A percentile compares a stretch with the other conserved stretches of the same genome.
phyloP scores from a whole-genome alignment of 176 grass and related monocot genomes.

The Poa pratensis region DNA sequence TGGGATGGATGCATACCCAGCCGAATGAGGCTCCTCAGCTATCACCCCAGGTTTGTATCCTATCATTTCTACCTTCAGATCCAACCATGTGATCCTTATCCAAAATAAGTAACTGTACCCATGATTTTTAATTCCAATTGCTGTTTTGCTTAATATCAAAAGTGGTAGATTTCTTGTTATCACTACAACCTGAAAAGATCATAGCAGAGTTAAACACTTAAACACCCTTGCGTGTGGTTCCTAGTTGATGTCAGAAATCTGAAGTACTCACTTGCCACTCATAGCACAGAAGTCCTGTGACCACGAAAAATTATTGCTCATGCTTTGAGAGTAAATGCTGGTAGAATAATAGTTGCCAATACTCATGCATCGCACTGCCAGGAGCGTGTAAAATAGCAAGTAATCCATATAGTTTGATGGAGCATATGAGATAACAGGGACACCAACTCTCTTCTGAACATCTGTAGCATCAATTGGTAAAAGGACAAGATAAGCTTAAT shows the following conservation, averaged over 20 bases:
- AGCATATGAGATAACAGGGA: neutral
- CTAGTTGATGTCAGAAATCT: neutral
- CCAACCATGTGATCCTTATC: neutral
- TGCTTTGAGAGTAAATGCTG: neutral
- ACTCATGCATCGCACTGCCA: neutral
- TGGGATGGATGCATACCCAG: slow-evolving; percentile 99
- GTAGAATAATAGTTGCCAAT: neutral
- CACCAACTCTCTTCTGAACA: neutral
- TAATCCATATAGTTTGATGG: neutral
- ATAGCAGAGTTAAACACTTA: neutral
- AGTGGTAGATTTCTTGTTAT: neutral
- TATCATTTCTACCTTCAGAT: neutral
- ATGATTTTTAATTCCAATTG: neutral
- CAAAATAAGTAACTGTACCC: neutral
- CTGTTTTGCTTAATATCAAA: neutral
- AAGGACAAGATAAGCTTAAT: neutral
- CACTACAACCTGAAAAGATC: neutral
- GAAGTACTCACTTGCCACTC: neutral
- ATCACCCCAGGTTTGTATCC: slow-evolving; percentile 79
- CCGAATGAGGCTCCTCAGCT: slow-evolving; percentile 97
- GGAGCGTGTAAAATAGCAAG: neutral
- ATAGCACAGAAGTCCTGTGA: neutral
- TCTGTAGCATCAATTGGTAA: neutral
- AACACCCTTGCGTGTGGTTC: neutral
- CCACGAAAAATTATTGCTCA: neutral